Percentiles rank a stretch among this genome's conserved stretches.
Evolutionary conservation across 2,329 filamentous ascomycete species (phyloP).

Genomic region (Gaeumannomyces tritici): DNA sequence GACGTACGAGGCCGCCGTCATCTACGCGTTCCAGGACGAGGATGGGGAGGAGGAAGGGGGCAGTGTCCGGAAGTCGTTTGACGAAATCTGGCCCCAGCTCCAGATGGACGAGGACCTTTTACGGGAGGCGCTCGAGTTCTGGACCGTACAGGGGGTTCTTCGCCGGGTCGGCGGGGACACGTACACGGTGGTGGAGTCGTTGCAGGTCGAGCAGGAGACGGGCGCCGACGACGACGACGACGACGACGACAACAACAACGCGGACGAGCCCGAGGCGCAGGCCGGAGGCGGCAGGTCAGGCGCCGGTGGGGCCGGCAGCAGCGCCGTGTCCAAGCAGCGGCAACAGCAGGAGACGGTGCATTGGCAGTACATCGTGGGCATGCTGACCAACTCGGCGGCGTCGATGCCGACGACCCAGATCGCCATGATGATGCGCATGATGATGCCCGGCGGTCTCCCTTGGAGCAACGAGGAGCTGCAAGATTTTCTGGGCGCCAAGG

Average conservation of each 20-base stretch:
- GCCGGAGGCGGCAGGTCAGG: constrained; percentile 34
- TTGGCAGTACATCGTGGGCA: constrained; percentile 85
- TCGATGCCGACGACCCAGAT: constrained; percentile 75
- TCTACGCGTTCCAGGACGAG: constrained; percentile 65
- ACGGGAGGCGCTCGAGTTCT: constrained; percentile 57
- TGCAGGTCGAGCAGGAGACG: constrained; percentile 25
- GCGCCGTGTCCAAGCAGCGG: constrained; percentile 50
- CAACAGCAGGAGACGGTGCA: constrained; percentile 57
- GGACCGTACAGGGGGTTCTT: constrained; percentile 60
- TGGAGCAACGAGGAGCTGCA: constrained; percentile 84
- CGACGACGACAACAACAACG: constrained; percentile 12
- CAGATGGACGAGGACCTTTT: constrained; percentile 69
- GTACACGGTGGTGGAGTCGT: constrained; percentile 60
- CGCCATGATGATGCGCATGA: constrained; percentile 90
- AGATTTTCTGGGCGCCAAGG: constrained; percentile 71
- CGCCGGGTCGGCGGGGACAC: constrained; percentile 41
- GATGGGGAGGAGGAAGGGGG: constrained; percentile 18
- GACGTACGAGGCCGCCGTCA: constrained; percentile 80
- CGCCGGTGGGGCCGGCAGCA: constrained; percentile 24
- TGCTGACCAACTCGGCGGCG: constrained; percentile 83
- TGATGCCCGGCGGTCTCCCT: constrained; percentile 77
- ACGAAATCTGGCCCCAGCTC: constrained; percentile 44
- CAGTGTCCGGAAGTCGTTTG: constrained; percentile 31
- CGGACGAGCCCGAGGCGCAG: constrained; percentile 14
- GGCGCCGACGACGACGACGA: constrained; percentile 13